These are phyloP conservation scores for Acer campestre DNA, from an alignment of 345 rosid species.

Conservation along the genomic window DNA sequence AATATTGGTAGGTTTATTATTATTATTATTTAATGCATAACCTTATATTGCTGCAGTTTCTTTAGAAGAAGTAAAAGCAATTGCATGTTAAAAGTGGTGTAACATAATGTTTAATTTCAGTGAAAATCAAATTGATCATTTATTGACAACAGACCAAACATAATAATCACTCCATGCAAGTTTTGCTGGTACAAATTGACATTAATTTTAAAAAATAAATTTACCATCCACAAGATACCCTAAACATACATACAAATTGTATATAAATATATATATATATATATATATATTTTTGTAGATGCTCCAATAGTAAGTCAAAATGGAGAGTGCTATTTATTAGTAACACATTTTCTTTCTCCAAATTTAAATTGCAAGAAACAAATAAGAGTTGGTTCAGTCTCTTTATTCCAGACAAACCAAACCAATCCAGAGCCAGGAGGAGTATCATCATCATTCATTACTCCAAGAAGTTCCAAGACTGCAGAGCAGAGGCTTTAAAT, in stretches of 20 bases:
- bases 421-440: slow-evolving; percentile 30
- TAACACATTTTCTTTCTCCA: background rate
- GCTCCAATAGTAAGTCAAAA: background rate
- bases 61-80: too few relatives aligned
- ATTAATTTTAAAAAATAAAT: background rate
- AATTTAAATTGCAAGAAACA: slow-evolving; percentile 6
- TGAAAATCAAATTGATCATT: slow-evolving; percentile 20
- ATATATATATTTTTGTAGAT: too few relatives aligned
- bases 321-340: background rate
- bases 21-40: too few relatives aligned
- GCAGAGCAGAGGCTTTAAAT: too few relatives aligned
- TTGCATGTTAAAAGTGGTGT: background rate
- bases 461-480: background rate
- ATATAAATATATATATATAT: too few relatives aligned
- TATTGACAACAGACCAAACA: slow-evolving; percentile 23
- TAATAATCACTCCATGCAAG: background rate
- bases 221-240: background rate
- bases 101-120: background rate
- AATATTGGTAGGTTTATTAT: too few relatives aligned
- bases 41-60: too few relatives aligned
- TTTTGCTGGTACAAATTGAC: background rate
- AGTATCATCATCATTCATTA: background rate
- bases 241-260: background rate
- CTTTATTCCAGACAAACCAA: background rate
- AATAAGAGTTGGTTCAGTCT: background rate